A percentile compares a stretch with the other conserved stretches of the same genome.
phyloP scores from a whole-genome alignment of 129 eudicot species.

The Flaveria linearis region DNA sequence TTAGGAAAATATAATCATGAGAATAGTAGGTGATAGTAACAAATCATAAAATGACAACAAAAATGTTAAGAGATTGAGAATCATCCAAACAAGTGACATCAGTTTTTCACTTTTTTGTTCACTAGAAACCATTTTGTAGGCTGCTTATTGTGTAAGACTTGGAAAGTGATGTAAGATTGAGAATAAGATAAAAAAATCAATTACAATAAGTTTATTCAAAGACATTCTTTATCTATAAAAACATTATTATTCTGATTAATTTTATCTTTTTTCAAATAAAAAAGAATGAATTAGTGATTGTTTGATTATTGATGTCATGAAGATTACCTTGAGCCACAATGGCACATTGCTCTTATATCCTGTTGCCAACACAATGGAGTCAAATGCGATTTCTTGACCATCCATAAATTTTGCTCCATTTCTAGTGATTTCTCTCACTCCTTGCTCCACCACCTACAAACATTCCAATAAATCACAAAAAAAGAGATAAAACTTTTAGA shows the following conservation, averaged over 20 bases:
- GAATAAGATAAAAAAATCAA: constrained; percentile 31
- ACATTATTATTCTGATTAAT: not conserved
- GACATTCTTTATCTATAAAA: not conserved
- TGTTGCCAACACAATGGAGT: constrained; percentile 78
- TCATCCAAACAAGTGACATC: constrained; percentile 73
- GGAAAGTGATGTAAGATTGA: constrained; percentile 66
- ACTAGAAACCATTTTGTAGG: constrained; percentile 64
- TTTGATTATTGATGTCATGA: constrained; percentile 20
- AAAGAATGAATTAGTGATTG: not conserved
- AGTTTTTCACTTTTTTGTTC: constrained; percentile 53
- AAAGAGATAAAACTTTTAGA: not conserved
- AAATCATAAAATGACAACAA: constrained; percentile 52
- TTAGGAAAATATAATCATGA: constrained; percentile 22
- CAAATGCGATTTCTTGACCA: constrained; percentile 79
- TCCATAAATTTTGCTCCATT: constrained; percentile 79
- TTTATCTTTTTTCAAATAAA: not conserved
- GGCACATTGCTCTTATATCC: constrained; percentile 96
- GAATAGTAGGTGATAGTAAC: constrained; percentile 59
- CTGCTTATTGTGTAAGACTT: constrained; percentile 53
- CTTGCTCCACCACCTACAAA: constrained; percentile 67
- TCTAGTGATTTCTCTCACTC: constrained; percentile 69
- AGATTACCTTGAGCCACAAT: constrained; percentile 79
- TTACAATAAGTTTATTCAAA: not conserved
- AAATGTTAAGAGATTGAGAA: constrained; percentile 34
- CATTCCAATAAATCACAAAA: constrained; percentile 29